Percentiles rank a stretch among this genome's conserved stretches.
These are phyloP conservation scores for Eleusine coracana DNA, from an alignment of 176 grass and related monocot species.

Conservation along the genomic window DNA sequence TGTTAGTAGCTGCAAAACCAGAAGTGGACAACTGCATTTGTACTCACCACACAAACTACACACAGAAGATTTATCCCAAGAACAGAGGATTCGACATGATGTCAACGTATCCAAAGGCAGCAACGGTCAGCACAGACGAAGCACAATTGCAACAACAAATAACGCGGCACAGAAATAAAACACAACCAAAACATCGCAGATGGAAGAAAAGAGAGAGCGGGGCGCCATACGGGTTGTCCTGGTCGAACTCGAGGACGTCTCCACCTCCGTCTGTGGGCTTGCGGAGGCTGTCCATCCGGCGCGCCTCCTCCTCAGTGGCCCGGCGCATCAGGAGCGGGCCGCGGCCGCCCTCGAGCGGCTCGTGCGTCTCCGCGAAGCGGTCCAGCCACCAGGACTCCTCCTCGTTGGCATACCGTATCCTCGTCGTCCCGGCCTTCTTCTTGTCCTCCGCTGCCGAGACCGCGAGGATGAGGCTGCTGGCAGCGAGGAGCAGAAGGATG, in stretches of 20 bases:
- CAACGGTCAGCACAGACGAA: too few relatives aligned
- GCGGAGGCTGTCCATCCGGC: background rate
- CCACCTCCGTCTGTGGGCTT: background rate
- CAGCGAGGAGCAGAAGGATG: too few relatives aligned
- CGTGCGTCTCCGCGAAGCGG: background rate
- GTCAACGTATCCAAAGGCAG: too few relatives aligned
- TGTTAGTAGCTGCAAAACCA: background rate
- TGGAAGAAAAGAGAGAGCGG: background rate
- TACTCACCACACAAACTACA: background rate
- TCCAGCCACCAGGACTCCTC: slow-evolving; percentile 10
- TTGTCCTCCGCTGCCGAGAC: background rate
- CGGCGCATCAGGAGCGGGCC: background rate
- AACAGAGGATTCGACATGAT: too few relatives aligned
- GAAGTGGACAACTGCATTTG: background rate
- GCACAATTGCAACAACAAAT: too few relatives aligned
- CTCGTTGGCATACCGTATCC: background rate
- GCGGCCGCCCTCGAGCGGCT: background rate
- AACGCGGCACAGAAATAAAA: too few relatives aligned
- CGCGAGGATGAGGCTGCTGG: too few relatives aligned
- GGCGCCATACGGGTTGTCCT: background rate
- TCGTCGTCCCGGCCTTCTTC: background rate
- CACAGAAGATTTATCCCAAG: background rate
- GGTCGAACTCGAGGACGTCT: background rate
- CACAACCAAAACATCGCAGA: too few relatives aligned
- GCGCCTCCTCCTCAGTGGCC: background rate